Evolutionary conservation across 805 yeast species (phyloP).

Genomic region (Ogataea ganodermae): DNA sequence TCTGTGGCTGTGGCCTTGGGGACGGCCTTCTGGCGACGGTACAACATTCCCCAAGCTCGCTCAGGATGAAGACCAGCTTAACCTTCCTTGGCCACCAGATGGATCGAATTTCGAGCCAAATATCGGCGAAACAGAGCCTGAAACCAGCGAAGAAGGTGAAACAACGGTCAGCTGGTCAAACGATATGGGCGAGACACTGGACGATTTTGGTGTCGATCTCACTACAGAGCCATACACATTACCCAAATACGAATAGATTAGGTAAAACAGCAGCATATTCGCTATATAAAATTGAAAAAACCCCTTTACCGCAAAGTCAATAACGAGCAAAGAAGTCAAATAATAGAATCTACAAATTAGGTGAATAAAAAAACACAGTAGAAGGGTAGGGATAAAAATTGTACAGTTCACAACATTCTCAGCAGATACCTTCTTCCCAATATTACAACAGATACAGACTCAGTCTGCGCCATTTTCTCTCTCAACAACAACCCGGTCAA

Average conservation of each 20-base stretch:
- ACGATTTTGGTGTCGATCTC: constrained; percentile 86
- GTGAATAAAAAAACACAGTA: neutral
- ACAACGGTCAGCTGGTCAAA: constrained; percentile 57
- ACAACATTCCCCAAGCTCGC: constrained; percentile 57
- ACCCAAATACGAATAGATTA: constrained; percentile 12
- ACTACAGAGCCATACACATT: constrained; percentile 49
- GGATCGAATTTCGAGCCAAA: constrained; percentile 45
- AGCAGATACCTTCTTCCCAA: neutral
- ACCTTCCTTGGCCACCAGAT: constrained; percentile 94
- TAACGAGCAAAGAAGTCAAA: constrained; percentile 3
- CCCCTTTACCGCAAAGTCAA: neutral
- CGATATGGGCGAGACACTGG: constrained; percentile 78
- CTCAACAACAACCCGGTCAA: constrained; percentile 15
- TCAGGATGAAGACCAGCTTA: constrained; percentile 57
- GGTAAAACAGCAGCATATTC: neutral
- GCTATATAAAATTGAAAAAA: neutral
- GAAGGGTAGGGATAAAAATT: neutral
- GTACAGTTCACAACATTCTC: neutral
- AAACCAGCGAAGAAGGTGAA: constrained; percentile 14
- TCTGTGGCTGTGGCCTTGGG: constrained; percentile 74
- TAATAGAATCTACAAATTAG: neutral
- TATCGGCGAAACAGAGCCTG: neutral
- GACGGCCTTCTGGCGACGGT: constrained; percentile 63
- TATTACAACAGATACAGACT: neutral
- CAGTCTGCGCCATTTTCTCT: constrained; percentile 4